Conservation (phyloP, 2,329 filamentous ascomycete genomes). For the Beauveria sp. region DNA sequence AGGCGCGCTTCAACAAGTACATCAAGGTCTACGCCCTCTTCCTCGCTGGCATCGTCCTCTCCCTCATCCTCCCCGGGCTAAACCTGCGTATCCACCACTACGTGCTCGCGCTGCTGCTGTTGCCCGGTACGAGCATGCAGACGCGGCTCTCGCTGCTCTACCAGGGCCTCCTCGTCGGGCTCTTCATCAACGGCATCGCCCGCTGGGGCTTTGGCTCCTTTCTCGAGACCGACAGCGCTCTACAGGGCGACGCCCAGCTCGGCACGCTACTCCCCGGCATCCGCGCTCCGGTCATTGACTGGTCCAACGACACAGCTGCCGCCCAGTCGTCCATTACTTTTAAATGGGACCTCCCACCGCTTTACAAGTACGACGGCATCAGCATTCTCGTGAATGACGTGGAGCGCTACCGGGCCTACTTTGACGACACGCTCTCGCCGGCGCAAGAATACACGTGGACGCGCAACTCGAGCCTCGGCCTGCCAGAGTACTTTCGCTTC, state of each 20-base stretch:
- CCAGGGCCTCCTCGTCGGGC: conserved; percentile 79
- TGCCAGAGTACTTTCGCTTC: conserved; percentile 71
- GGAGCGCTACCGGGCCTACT: conserved; percentile 68
- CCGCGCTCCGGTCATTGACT: conserved; percentile 37
- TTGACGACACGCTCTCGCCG: conserved; percentile 43
- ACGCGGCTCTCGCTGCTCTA: conserved; percentile 79
- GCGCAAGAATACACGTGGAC: conserved; percentile 50
- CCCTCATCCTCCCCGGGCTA: conserved; percentile 66
- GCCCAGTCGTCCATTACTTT: conserved; percentile 59
- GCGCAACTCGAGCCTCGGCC: conserved; percentile 34
- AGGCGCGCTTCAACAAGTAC: conserved; percentile 71
- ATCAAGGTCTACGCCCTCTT: conserved; percentile 71
- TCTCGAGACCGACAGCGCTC: conserved; percentile 68
- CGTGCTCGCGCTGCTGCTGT: conserved; percentile 75
- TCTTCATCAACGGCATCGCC: conserved; percentile 91
- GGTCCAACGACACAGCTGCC: conserved; percentile 23
- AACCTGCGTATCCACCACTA: conserved; percentile 92
- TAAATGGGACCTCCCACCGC: conserved; percentile 38
- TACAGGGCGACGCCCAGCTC: conserved; percentile 61
- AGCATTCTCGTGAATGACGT: conserved; percentile 81
- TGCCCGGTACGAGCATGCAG: conserved; percentile 83
- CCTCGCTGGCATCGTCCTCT: conserved; percentile 56
- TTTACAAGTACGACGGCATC: conserved; percentile 60
- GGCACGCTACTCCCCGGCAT: conserved; percentile 54
- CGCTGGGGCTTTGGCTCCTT: conserved; percentile 90